Conservation (phyloP, 768 basidiomycete genomes). For the Tylopilus rubrobrunneus region DNA sequence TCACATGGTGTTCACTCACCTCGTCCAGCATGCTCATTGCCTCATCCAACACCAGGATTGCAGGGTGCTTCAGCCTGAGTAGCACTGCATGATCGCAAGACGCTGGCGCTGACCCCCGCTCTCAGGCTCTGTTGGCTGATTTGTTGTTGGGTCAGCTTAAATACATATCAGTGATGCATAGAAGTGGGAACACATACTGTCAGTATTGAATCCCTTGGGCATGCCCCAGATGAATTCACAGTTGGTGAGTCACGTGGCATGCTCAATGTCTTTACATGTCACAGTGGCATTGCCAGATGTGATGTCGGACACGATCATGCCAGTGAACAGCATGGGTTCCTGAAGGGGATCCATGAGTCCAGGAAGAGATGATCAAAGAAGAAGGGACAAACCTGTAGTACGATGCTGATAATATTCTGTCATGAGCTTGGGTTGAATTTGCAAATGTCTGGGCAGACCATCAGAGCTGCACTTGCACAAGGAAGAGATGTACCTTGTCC, state of each 20-base stretch:
- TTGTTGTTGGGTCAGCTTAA: neutral
- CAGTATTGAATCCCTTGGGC: conserved; percentile 91
- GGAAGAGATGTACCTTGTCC: conserved; percentile 58
- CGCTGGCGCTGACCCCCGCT: conserved; percentile 81
- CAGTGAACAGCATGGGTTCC: conserved; percentile 87
- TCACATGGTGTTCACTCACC: conserved; percentile 76
- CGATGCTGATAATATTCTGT: conserved; percentile 87
- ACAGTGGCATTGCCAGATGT: conserved; percentile 80
- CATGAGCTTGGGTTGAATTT: conserved; percentile 84
- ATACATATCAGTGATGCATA: too few relatives aligned
- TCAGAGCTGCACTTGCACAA: neutral
- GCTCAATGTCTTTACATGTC: conserved; percentile 79
- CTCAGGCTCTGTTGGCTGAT: conserved; percentile 29
- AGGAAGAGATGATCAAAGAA: neutral
- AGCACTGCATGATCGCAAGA: conserved; percentile 84
- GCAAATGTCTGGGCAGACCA: conserved; percentile 59
- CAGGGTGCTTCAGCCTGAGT: conserved; percentile 83
- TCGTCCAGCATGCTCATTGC: conserved; percentile 88
- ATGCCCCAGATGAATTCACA: conserved; percentile 96
- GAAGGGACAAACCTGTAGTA: conserved; percentile 59
- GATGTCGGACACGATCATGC: conserved; percentile 93
- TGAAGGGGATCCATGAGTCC: neutral
- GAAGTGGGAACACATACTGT: conserved; percentile 38
- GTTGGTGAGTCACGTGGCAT: conserved; percentile 86
- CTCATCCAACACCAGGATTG: conserved; percentile 85